These are phyloP conservation scores for Grosmannia huntii DNA, from an alignment of 2,329 filamentous ascomycete genomes.

Conservation along the genomic window DNA sequence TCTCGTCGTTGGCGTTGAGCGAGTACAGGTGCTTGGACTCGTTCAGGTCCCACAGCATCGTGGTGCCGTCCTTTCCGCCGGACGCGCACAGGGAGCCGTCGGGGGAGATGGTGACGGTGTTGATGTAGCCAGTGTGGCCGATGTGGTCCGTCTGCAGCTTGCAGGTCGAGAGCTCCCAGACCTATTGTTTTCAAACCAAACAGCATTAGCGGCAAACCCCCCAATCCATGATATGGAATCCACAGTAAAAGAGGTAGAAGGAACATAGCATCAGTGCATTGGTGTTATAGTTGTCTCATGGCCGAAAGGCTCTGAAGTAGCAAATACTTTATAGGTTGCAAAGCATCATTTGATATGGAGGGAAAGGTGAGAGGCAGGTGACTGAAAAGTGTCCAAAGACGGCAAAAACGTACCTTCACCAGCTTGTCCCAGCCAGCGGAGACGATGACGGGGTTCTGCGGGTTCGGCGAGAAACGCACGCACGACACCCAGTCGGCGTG, in stretches of 20 bases:
- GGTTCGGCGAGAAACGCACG: constrained; percentile 99
- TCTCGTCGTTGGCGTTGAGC: constrained; percentile 98
- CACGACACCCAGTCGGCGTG: constrained; percentile 99
- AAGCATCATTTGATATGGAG: constrained; percentile 68
- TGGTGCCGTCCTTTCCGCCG: constrained; percentile 98
- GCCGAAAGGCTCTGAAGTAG: constrained; percentile 99
- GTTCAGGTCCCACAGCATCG: constrained; percentile 99
- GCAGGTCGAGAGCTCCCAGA: constrained; percentile 99
- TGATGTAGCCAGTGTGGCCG: constrained; percentile 99
- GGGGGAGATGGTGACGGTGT: constrained; percentile 99
- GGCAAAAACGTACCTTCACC: constrained; percentile 73
- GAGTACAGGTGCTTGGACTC: constrained; percentile 99
- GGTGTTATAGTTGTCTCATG: constrained; percentile 76
- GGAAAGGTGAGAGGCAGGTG: neutral
- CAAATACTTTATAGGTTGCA: constrained; percentile 88
- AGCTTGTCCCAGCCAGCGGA: constrained; percentile 99
- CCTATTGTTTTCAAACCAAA: constrained; percentile 36
- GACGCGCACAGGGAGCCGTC: constrained; percentile 98
- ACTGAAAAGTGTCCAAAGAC: constrained; percentile 2
- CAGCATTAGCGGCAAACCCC: neutral
- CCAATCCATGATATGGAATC: neutral
- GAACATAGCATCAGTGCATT: constrained; percentile 58
- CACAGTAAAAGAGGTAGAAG: constrained; percentile 1
- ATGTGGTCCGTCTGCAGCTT: constrained; percentile 99
- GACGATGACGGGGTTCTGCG: constrained; percentile 99